These are phyloP conservation scores for Monosporozyma siamensis DNA, from an alignment of 805 yeast species.

Conservation along the genomic window DNA sequence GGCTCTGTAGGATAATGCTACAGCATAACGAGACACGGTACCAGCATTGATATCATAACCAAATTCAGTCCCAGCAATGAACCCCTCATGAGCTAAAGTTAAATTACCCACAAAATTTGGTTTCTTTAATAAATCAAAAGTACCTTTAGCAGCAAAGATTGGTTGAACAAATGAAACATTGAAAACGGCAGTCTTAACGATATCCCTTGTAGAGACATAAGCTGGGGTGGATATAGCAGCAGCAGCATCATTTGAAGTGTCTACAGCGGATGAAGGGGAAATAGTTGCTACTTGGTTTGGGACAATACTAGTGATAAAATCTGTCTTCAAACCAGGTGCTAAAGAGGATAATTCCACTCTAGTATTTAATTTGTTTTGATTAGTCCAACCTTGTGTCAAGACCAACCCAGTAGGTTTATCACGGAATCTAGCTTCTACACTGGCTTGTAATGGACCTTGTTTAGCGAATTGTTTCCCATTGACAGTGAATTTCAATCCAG, in stretches of 20 bases:
- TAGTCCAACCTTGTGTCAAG: constrained; percentile 96
- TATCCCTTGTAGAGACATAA: not conserved
- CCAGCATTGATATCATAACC: constrained; percentile 94
- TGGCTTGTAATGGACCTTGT: constrained; percentile 77
- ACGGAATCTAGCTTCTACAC: constrained; percentile 81
- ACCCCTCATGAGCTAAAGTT: constrained; percentile 91
- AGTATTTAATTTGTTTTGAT: constrained; percentile 84
- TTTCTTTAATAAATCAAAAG: constrained; percentile 85
- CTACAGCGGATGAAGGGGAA: not conserved
- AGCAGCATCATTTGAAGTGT: not conserved
- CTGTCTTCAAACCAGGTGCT: constrained; percentile 92
- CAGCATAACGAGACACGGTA: constrained; percentile 85
- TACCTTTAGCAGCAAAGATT: constrained; percentile 82
- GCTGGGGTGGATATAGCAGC: not conserved
- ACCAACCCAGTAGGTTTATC: constrained; percentile 91
- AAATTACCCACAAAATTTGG: constrained; percentile 93
- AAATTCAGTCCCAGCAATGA: constrained; percentile 94
- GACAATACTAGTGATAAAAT: constrained; percentile 74
- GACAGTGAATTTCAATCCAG: constrained; percentile 89
- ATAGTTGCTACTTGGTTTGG: constrained; percentile 49
- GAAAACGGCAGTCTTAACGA: constrained; percentile 70
- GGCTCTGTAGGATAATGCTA: constrained; percentile 87
- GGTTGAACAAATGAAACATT: constrained; percentile 89
- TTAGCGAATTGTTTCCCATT: constrained; percentile 79
- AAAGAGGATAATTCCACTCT: constrained; percentile 87